Base-by-base conservation (phyloP, 371 early-diverging fungal genomes). In the Lichtheimia corymbifera region DNA sequence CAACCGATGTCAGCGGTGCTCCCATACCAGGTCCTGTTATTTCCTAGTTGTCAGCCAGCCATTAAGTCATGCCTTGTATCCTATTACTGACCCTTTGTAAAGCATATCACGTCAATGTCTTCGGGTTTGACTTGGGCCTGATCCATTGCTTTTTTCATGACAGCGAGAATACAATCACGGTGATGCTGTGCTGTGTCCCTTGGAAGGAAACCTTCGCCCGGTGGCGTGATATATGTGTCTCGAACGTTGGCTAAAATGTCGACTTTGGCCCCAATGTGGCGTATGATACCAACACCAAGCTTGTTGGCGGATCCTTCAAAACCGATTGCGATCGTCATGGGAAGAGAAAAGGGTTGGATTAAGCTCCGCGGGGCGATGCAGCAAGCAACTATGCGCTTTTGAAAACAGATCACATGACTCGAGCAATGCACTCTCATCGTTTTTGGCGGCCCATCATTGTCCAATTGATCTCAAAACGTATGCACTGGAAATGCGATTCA, bases 221-320 rank as follows among this genome's bases (percentile, higher is more conserved):
- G 92, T 24, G 99, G 99, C 40, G 99, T 95, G 63, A 95, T 92
- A 78, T 97, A 99, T 0, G 99, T 99, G 59, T 88, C 87, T 52
- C 99, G 80, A 20, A 94, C 74, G 69, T 99, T 99, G 52, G 97
- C 86, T 25, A 99, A 85, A 15, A 97, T 88, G 30, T 87, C 82
- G 0, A 78, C 80, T 28, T 74, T 56, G 42, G 64, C 59, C 67
- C 70, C 58, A 44, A 76, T 74, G 71, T 98, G 97, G 50, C 84
- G 81, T 58, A 99, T 91, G 64, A 99, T 92, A 5, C 99, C 99
- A 18, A 99, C 88, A 30, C 99, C 99, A 30, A 99, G 82, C 78
- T 99, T 99, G 86, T 99, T 99, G 43, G 99, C 99, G 18, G 96
- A 96, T 17, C 99, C 99, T 84, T 99, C 99, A 50, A 98, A 85